These are phyloP conservation scores for Colletotrichum abscissum DNA, from an alignment of 2,329 filamentous ascomycete species.

Conservation along the genomic window DNA sequence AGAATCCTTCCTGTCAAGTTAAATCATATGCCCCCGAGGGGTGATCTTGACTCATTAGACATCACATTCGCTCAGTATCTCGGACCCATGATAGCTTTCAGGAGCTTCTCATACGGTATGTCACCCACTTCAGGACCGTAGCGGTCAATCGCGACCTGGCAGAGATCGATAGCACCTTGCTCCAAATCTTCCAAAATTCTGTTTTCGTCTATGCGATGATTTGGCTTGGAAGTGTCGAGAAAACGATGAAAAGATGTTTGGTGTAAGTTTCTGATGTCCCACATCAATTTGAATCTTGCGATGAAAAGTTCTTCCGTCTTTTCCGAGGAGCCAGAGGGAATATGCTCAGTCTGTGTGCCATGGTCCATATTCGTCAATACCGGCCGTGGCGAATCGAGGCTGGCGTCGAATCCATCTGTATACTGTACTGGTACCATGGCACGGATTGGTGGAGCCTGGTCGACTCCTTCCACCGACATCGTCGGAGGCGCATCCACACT, in stretches of 20 bases:
- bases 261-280: slow-evolving; percentile 4
- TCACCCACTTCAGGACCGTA: slow-evolving; percentile 1
- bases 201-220: background rate
- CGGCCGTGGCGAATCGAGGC: too few relatives aligned
- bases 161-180: background rate
- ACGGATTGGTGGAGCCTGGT: background rate
- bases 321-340: background rate
- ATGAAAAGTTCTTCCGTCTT: slow-evolving; percentile 13
- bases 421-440: background rate
- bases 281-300: slow-evolving; percentile 10
- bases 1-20: background rate
- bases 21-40: background rate
- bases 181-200: background rate
- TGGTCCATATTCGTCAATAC: background rate
- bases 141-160: slow-evolving; percentile 4
- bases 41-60: too few relatives aligned
- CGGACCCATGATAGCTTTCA: background rate
- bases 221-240: background rate
- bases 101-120: slow-evolving; percentile 14
- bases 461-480: background rate
- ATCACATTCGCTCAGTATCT: background rate
- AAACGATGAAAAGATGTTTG: background rate
- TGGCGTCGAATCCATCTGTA: background rate
- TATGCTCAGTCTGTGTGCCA: background rate
- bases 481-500: background rate